These are phyloP conservation scores for Neurospora sp. DNA, from an alignment of 2,329 filamentous ascomycete genomes.

Conservation along the genomic window DNA sequence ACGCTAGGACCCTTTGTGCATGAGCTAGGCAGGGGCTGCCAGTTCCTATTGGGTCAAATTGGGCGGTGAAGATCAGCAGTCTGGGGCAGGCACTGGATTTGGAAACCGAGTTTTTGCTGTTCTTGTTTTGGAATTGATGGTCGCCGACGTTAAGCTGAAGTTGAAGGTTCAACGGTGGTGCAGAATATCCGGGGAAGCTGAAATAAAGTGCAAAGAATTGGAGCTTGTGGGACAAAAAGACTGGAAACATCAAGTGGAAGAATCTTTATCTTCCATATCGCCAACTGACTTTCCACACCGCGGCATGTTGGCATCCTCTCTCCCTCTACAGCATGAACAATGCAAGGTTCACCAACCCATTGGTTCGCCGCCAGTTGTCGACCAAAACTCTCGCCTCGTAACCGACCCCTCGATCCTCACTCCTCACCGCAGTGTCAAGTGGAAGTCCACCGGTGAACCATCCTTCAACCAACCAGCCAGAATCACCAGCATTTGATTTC, in stretches of 20 bases:
- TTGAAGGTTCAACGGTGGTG: neutral
- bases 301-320: too few species aligned
- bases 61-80: neutral
- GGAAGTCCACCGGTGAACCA: neutral
- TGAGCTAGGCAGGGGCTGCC: neutral
- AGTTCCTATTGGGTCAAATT: neutral
- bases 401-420: neutral
- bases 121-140: neutral
- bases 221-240: neutral
- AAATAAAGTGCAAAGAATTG: neutral
- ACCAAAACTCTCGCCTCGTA: neutral
- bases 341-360: neutral
- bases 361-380: neutral
- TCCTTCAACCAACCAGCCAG: neutral
- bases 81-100: too few species aligned
- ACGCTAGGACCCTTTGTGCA: neutral
- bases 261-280: too few species aligned
- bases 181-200: neutral
- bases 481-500: too few species aligned
- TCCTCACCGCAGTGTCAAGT: neutral
- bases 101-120: neutral
- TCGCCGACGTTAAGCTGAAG: neutral
- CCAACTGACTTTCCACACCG: too few species aligned
- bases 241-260: too few species aligned
- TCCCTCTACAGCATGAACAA: too few species aligned